These are phyloP conservation scores for Triticum urartu DNA, from an alignment of 176 grass and related monocot genomes.

Conservation along the genomic window DNA sequence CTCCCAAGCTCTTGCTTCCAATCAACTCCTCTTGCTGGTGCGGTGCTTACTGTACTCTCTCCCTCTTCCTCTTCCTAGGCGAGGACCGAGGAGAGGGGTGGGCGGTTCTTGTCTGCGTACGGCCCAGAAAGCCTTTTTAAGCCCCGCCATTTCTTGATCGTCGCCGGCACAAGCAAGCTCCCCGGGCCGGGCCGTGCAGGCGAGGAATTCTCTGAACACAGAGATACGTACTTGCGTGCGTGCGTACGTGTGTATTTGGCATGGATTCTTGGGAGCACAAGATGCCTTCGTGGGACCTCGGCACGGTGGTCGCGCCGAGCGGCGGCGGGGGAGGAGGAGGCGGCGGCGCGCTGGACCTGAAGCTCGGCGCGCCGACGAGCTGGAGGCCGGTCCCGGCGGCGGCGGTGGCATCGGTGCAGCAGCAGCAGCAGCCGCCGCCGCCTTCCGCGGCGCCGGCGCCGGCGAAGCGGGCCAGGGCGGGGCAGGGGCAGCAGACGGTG, in stretches of 20 bases:
- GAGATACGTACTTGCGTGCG: neutral
- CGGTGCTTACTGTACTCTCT: neutral
- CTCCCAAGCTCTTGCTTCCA: constrained; percentile 37
- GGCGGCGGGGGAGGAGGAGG: neutral
- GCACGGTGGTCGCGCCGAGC: constrained; percentile 52
- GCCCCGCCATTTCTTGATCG: neutral
- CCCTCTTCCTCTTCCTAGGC: neutral
- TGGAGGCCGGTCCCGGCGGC: constrained; percentile 18
- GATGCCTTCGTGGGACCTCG: constrained; percentile 63
- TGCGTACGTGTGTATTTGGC: neutral
- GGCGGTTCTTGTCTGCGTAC: neutral
- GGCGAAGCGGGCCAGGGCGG: constrained; percentile 41
- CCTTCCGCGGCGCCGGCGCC: constrained; percentile 15
- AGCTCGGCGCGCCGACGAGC: constrained; percentile 60
- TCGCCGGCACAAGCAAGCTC: neutral
- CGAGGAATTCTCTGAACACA: neutral
- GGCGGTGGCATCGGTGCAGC: neutral
- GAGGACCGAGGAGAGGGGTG: neutral
- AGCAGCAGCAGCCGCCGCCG: neutral
- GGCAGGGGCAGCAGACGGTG: constrained; percentile 38
- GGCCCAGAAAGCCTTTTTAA: neutral
- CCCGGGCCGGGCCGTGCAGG: neutral
- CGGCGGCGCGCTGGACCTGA: constrained; percentile 57
- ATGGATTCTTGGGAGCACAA: constrained; percentile 78
- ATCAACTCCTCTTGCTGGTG: constrained; percentile 34